Evolutionary conservation across 2,329 filamentous ascomycete species (phyloP), one percentile per base, ranked within the genome.

Genomic region (Neonectria faginata): DNA sequence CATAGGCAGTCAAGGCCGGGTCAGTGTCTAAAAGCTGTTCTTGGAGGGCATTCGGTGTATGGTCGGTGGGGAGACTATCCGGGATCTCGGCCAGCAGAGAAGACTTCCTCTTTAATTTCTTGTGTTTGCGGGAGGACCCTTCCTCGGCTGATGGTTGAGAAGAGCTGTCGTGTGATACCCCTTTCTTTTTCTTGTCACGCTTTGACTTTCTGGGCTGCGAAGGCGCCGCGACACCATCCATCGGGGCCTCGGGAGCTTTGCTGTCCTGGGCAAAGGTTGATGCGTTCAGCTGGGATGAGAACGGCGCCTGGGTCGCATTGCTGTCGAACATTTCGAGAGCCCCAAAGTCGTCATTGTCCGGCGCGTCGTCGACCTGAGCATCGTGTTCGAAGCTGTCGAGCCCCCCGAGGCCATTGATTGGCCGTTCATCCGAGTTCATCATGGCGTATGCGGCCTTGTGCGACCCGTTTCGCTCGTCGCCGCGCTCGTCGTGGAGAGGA

Each of bases 251-350:
- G 27, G 76, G 74, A 11, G 70, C 76, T 29, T 67, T 70, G 33
- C 63, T 64, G 45, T 22, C 44, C 6, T 52, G 36, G 3, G 65
- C 66, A 20, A 67, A 67, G 8, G 66, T 31, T 25, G 59, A 44
- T 22, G 62, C 56, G 29, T 70, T 61, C 8, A 68, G 44, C 56
- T 76, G 74, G 7, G 77, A 76, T 7, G 76, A 74, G 52, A 74
- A 76, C n/a, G 76, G 73, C 14, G 69, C 67, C 45, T 74, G 69
- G 48, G 73, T 69, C 52, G 74, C 67, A 66, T 78, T 79, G 71
- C 78, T 80, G 63, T 80, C 77, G 57, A 80, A 80, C 72, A 80
- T 77, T 52, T 79, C 76, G 55, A 80, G 74, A 25, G 75, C 59
- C 22, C 78, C 78, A 60, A 79, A 79, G 55, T 79, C 77, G 20